Evolutionary conservation across 169 alveolate genomes (phyloP), one percentile per base, ranked within the genome.

Genomic region (Toxoplasma gondii): DNA sequence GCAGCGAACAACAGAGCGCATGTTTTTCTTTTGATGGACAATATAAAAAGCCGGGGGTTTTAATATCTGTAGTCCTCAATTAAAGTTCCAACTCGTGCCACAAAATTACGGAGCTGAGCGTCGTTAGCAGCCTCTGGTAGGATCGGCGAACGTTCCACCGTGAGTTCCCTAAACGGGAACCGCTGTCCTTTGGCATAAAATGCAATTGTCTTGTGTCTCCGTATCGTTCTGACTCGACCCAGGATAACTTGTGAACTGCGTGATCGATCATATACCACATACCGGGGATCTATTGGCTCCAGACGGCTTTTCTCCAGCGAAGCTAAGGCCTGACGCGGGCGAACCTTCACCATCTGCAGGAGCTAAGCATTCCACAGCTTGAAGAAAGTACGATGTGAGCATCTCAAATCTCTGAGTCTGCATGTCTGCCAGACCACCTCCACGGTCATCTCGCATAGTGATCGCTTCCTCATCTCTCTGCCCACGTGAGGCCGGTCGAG

Each of bases 381-480:
- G 90, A 22, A 43, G 53, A 36, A 82, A 82, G 64, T 82, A 82
- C 19, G 90, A 82, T 1, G 67, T 82, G 41, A 82, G 64, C 90
- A 82, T 82, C 34, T 82, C 90, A 31, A 41, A 82, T 82, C 90
- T 22, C 67, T 82, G 90, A 36, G 29, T 43, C 67, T 82, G 90
- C 69, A 43, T 82, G 64, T 78, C 86, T 17, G 86, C 86, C 4
- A 78, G 74, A 16, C 74, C n/a, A 16, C 34, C 74, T 64, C 74
- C 31, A 22, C 74, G 34, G 29, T 27, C 74, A 64, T 64, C 24
- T 64, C 34, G n/a, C 74, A 19, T 27, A 16, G n/a, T 19, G 34
- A 1, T 64, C 34, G 74, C 24, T 64, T 19, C n/a, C 5, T 64
- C 74, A 22, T 64, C 74, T 16, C 74, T 27, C 34, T 16, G 74